These are phyloP conservation scores for Emmonsiellopsis sp. DNA, from an alignment of 2,329 filamentous ascomycete genomes.

Conservation along the genomic window DNA sequence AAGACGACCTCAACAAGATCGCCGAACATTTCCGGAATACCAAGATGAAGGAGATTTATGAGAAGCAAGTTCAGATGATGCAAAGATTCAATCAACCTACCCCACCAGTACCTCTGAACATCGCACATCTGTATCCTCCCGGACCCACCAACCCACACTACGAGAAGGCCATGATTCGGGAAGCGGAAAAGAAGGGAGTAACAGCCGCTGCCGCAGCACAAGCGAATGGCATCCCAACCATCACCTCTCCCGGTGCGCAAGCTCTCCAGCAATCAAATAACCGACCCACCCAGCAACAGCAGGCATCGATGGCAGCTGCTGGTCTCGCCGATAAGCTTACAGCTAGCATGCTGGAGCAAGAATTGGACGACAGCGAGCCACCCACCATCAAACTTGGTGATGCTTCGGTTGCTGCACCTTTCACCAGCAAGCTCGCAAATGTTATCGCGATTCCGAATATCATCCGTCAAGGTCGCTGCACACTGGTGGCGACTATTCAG, in stretches of 20 bases:
- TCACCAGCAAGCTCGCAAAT: conserved; percentile 94
- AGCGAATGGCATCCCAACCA: conserved; percentile 49
- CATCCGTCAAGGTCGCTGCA: conserved; percentile 93
- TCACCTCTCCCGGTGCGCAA: conserved; percentile 58
- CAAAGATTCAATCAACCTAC: conserved; percentile 85
- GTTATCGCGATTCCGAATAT: conserved; percentile 97
- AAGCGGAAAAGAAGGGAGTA: conserved; percentile 65
- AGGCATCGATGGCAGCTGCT: conserved; percentile 60
- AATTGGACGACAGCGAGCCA: conserved; percentile 80
- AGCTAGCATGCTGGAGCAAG: conserved; percentile 76
- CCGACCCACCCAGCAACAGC: conserved; percentile 42
- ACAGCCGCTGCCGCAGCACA: conserved; percentile 41
- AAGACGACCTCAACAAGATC: conserved; percentile 82
- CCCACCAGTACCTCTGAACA: conserved; percentile 84
- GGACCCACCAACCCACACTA: conserved; percentile 90
- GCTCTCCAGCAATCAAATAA: conserved; percentile 43
- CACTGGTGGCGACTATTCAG: conserved; percentile 94
- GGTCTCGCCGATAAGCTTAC: conserved; percentile 80
- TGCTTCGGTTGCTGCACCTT: conserved; percentile 91
- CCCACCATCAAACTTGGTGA: conserved; percentile 95
- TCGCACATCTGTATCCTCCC: conserved; percentile 89
- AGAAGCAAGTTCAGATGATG: conserved; percentile 91
- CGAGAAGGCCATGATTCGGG: conserved; percentile 78
- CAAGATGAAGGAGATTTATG: conserved; percentile 97
- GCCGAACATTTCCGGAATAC: conserved; percentile 87